A percentile compares a stretch with the other conserved stretches of the same genome.
These are phyloP conservation scores for Colletotrichum tabaci DNA, from an alignment of 2,329 filamentous ascomycete species.

Conservation along the genomic window DNA sequence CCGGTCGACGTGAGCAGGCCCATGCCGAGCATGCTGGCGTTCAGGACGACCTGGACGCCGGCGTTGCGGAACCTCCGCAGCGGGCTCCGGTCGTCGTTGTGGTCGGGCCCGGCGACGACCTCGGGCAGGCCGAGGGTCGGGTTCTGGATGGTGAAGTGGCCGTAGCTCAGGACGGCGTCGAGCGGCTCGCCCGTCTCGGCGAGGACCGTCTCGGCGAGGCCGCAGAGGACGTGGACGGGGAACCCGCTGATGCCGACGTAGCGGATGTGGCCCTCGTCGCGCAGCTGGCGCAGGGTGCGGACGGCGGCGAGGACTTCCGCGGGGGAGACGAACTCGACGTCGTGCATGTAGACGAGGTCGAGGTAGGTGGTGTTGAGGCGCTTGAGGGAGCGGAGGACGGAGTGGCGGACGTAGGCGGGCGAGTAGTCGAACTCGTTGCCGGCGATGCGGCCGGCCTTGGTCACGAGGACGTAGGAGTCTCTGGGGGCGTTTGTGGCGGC, in stretches of 20 bases:
- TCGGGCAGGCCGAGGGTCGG: constrained; percentile 76
- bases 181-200: constrained; percentile 33
- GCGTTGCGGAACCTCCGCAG: constrained; percentile 76
- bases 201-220: constrained; percentile 71
- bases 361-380: constrained; percentile 77
- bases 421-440: constrained; percentile 39
- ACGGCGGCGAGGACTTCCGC: constrained; percentile 77
- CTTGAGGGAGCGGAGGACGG: constrained; percentile 74
- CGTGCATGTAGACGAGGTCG: constrained; percentile 86
- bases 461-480: constrained; percentile 49
- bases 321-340: constrained; percentile 82
- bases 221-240: constrained; percentile 80
- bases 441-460: constrained; percentile 38
- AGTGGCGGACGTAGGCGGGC: constrained; percentile 60
- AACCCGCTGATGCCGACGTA: constrained; percentile 96
- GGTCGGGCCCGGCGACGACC: constrained; percentile 88
- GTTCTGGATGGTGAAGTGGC: constrained; percentile 40
- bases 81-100: constrained; percentile 89
- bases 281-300: constrained; percentile 80
- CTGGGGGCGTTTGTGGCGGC: constrained; percentile 60
- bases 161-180: constrained; percentile 35
- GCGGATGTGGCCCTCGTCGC: constrained; percentile 79
- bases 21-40: constrained; percentile 93
- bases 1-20: constrained; percentile 85
- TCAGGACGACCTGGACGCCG: constrained; percentile 86